Evolutionary conservation across 306 rosid species (phyloP).

Genomic region (Pterocarpus santalinus): DNA sequence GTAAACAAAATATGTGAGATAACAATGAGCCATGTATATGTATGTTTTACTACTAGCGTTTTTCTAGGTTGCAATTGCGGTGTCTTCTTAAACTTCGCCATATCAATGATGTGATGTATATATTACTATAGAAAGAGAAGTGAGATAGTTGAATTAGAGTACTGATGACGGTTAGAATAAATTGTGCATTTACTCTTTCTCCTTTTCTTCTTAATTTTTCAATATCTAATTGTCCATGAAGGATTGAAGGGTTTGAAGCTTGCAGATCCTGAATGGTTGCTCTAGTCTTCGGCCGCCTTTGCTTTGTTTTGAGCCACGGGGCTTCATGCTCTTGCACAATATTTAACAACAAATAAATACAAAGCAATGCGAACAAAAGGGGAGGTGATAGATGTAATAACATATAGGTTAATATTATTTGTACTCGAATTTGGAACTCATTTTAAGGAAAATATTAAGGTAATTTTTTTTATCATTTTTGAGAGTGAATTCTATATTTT

Average conservation of each 20-base stretch:
- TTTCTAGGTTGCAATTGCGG: conserved; percentile 3
- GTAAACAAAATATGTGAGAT: neutral
- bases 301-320: neutral
- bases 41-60: neutral
- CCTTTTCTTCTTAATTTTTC: neutral
- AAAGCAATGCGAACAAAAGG: neutral
- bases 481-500: too few species aligned
- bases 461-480: too few species aligned
- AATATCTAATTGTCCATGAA: too few species aligned
- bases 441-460: too few species aligned
- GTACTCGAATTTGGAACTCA: too few species aligned
- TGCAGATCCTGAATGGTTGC: neutral
- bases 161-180: conserved; percentile 23
- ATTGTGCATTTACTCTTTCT: neutral
- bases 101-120: neutral
- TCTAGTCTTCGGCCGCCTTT: neutral
- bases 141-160: neutral
- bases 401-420: too few species aligned
- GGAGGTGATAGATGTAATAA: neutral
- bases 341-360: neutral
- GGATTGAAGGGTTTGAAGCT: conserved; percentile 3
- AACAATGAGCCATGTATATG: neutral
- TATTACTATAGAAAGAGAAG: conserved; percentile 9
- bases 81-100: neutral
- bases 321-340: neutral